Base-by-base conservation (phyloP, 2,329 filamentous ascomycete species). In the Xylaria multiplex region DNA sequence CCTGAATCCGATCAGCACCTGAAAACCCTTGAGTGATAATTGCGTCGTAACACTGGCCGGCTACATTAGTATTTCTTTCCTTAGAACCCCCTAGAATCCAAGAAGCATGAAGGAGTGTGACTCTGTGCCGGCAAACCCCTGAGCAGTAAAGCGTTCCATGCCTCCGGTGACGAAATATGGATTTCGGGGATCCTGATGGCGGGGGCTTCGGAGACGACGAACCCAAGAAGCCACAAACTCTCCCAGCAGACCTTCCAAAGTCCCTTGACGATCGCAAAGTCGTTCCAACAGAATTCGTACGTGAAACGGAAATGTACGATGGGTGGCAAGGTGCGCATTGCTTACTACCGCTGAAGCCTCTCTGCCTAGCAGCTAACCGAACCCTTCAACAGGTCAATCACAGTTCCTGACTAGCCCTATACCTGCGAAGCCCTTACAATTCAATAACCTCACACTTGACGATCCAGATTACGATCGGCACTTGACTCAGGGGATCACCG, bases 241-340 rank as follows among this genome's bases (percentile, higher is more conserved):
- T 98, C 57, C 96, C 96, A 46, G 82, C 87, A 71, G 96, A 99
- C 80, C 87, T 99, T 42, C 96, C 96, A 11, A 96, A 88, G 71
- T 97, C 94, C 13, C 87, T 99, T 62, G 91, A 99, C 79, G 96
- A 99, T 82, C 89, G 96, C 67, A 88, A 90, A 72, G 85, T 85
- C 74, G 86, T 91, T 40, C 86, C 89, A 3, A 84, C 83, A 53
- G 88, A 90, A 68, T 86, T 90, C 69, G 86, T 91, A 62, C 85
- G 85, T 45, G 96, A 98, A 83, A 97, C 94, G 46, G 96, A 98
- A 83, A 93, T 97, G 82, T 99, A 98, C 79, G 96, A 99, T 86
- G 96, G 93, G 72, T 99, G 96, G 96, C 93, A 98, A 90, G 95
- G 95, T 85, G 71, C 68, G 82, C 81, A 65, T 65, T 60, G 60